Conservation (phyloP, 805 yeast genomes). For the Kluyveromyces lactis region DNA sequence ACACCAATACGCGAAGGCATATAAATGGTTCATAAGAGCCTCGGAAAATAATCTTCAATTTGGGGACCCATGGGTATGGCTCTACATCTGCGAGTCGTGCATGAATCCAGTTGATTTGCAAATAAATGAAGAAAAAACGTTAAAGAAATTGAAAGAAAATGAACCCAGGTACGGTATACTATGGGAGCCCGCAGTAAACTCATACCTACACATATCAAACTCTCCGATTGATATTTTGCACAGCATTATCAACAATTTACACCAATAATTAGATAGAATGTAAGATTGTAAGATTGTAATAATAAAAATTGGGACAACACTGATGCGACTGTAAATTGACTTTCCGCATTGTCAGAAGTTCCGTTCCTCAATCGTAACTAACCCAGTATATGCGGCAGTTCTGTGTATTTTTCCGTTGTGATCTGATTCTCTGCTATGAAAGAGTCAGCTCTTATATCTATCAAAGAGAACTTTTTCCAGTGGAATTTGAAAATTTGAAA, state of each 20-base stretch:
- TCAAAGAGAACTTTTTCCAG: conserved; percentile 14
- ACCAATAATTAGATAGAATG: not conserved
- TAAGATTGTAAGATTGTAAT: too few relatives aligned
- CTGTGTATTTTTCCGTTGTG: too few relatives aligned
- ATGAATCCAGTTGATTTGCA: conserved; percentile 16
- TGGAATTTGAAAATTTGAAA: conserved; percentile 14
- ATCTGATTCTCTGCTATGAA: too few relatives aligned
- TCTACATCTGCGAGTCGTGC: conserved; percentile 37
- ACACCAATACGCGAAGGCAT: conserved; percentile 54
- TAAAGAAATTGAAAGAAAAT: conserved; percentile 32
- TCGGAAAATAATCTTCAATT: conserved; percentile 42
- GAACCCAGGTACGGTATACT: conserved; percentile 51
- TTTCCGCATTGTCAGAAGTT: too few relatives aligned
- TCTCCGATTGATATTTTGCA: not conserved
- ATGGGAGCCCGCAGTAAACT: not conserved
- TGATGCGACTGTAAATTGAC: too few relatives aligned
- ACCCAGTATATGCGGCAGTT: too few relatives aligned
- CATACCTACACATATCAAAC: not conserved
- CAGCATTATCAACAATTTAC: not conserved
- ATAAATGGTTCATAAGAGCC: conserved; percentile 69
- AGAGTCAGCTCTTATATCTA: too few relatives aligned
- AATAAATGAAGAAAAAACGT: conserved; percentile 31
- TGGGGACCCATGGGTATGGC: conserved; percentile 78
- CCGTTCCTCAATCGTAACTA: too few relatives aligned
- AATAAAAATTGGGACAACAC: too few relatives aligned